Conservation (phyloP, 441 rosid species). For the Euphorbia celastroides region DNA sequence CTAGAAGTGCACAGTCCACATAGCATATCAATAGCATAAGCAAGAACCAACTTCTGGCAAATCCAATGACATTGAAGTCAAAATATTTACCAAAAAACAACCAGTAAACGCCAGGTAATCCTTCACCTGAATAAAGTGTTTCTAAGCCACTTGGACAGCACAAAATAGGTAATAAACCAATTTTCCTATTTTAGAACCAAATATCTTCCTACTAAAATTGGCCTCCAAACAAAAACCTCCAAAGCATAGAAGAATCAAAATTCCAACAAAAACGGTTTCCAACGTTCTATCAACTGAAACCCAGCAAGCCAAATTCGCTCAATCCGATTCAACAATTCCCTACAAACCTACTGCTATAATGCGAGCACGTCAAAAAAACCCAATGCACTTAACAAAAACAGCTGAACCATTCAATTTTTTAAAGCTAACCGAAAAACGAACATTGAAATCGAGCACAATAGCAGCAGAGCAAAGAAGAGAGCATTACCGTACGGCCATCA, state of each 20-base stretch:
- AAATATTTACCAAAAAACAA: not conserved
- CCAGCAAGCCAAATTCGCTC: not conserved
- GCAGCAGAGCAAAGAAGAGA: not conserved
- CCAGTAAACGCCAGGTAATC: not conserved
- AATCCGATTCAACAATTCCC: not conserved
- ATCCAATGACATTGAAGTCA: not conserved
- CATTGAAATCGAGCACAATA: not conserved
- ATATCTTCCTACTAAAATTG: not conserved
- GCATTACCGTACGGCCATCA: conserved; percentile 66
- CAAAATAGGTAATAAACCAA: not conserved
- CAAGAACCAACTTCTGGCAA: not conserved
- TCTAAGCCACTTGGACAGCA: not conserved
- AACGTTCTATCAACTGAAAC: not conserved
- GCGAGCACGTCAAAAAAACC: not conserved
- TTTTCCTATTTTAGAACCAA: not conserved
- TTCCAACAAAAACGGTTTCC: not conserved
- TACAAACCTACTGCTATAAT: not conserved
- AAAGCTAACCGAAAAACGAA: not conserved
- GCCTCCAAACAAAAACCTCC: not conserved
- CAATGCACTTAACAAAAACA: not conserved
- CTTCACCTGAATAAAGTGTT: not conserved
- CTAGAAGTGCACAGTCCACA: not conserved
- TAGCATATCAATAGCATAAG: not conserved
- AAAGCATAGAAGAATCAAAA: not conserved
- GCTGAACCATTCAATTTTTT: not conserved